A percentile compares a stretch with the other conserved stretches of the same genome.
Evolutionary conservation across 2,329 filamentous ascomycete genomes (phyloP).

Genomic region (Colletotrichum sp.): DNA sequence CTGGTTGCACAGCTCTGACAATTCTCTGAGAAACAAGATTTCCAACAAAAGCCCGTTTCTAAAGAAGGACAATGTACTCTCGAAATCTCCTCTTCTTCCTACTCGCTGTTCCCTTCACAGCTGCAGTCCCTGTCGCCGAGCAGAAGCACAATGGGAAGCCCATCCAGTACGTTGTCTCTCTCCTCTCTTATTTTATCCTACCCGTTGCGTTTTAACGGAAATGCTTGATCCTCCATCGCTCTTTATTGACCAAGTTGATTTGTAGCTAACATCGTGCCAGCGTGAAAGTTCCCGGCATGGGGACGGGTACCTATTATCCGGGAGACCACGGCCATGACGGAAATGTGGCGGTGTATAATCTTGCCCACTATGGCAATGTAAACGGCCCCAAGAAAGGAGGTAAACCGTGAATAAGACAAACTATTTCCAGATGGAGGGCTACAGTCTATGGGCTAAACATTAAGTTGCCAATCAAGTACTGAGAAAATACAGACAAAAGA

Average conservation of each 20-base stretch:
- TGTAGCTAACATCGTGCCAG: background rate
- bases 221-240: too few species aligned
- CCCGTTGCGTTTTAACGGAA: background rate
- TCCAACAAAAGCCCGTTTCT: background rate
- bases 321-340: background rate
- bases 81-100: background rate
- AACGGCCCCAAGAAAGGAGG: background rate
- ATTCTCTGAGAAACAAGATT: background rate
- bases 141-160: background rate
- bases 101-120: background rate
- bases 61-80: background rate
- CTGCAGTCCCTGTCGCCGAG: background rate
- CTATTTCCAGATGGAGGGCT: background rate
- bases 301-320: background rate
- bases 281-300: background rate
- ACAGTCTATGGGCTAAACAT: background rate
- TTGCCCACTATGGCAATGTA: background rate
- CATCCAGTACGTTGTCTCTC: background rate
- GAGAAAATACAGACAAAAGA: background rate
- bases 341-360: background rate
- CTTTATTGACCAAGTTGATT: background rate
- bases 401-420: background rate
- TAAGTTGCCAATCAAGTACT: background rate
- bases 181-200: accelerated
- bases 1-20: background rate